Conservation (phyloP, 306 rosid species). For the Vicia villosa region DNA sequence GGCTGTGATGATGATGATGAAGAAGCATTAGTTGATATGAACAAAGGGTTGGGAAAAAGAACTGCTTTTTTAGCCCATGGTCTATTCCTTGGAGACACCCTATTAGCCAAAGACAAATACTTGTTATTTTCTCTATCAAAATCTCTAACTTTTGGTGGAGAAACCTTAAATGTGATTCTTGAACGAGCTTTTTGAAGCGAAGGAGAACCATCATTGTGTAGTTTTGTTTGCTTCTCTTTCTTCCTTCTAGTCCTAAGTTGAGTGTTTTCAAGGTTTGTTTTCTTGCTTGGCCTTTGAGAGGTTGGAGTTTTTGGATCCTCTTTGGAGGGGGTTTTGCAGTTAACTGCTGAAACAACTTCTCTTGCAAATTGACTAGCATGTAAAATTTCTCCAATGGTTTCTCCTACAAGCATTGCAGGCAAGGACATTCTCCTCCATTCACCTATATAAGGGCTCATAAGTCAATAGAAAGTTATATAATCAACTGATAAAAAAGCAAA, state of each 20-base stretch:
- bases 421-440: constrained; percentile 90
- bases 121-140: constrained; percentile 56
- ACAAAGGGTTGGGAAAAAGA: constrained; percentile 93
- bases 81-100: constrained; percentile 80
- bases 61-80: constrained; percentile 90
- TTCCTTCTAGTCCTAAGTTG: constrained; percentile 76
- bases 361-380: constrained; percentile 84
- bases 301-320: constrained; percentile 88
- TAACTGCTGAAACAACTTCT: constrained; percentile 63
- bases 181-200: constrained; percentile 74
- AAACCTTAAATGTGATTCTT: constrained; percentile 79
- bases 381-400: constrained; percentile 87
- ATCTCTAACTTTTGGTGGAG: constrained; percentile 78
- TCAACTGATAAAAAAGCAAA: neutral
- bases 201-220: constrained; percentile 49
- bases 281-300: constrained; percentile 50
- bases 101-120: constrained; percentile 67
- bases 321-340: constrained; percentile 33
- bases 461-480: neutral
- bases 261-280: constrained; percentile 59
- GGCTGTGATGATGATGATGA: constrained; percentile 47
- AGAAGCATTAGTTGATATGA: constrained; percentile 51
- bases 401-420: constrained; percentile 94
- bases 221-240: constrained; percentile 74
- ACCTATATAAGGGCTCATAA: constrained; percentile 42